Percentiles rank a stretch among this genome's conserved stretches.
These are phyloP conservation scores for Kalmusia sp. DNA, from an alignment of 2,329 filamentous ascomycete genomes.

Conservation along the genomic window DNA sequence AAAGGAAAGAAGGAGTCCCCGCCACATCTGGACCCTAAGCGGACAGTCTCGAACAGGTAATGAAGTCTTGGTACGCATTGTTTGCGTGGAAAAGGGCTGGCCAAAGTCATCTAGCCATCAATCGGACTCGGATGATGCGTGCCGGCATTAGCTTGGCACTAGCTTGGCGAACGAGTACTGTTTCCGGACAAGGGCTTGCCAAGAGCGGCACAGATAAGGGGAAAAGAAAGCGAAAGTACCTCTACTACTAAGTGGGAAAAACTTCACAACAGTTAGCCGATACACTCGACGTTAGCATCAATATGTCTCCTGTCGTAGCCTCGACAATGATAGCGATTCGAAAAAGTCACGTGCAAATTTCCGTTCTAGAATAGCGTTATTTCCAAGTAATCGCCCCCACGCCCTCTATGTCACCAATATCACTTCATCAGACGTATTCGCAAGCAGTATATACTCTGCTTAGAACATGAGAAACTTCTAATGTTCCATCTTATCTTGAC, in stretches of 20 bases:
- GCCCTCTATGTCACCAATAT: not conserved
- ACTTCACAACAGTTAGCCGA: too few relatives aligned
- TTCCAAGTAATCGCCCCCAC: not conserved
- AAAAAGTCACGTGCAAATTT: not conserved
- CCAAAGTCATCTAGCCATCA: slow-evolving; percentile 8
- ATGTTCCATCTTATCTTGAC: too few relatives aligned
- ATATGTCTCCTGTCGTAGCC: too few relatives aligned
- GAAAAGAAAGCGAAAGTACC: too few relatives aligned
- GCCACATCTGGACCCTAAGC: slow-evolving; percentile 1
- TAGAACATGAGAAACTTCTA: too few relatives aligned
- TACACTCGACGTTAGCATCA: too few relatives aligned
- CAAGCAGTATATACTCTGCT: not conserved
- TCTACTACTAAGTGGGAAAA: too few relatives aligned
- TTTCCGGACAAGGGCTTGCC: not conserved
- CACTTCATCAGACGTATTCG: not conserved
- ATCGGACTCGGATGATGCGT: not conserved
- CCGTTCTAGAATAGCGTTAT: not conserved
- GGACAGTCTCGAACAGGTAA: not conserved
- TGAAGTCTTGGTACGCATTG: not conserved
- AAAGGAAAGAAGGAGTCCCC: not conserved
- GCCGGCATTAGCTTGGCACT: not conserved
- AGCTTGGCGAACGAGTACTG: not conserved
- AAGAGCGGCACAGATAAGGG: too few relatives aligned
- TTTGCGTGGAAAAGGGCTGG: slow-evolving; percentile 3
- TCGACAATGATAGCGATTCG: too few relatives aligned